phyloP scores from a whole-genome alignment of 768 basidiomycete species.

The Tricholoma bakamatsutake region DNA sequence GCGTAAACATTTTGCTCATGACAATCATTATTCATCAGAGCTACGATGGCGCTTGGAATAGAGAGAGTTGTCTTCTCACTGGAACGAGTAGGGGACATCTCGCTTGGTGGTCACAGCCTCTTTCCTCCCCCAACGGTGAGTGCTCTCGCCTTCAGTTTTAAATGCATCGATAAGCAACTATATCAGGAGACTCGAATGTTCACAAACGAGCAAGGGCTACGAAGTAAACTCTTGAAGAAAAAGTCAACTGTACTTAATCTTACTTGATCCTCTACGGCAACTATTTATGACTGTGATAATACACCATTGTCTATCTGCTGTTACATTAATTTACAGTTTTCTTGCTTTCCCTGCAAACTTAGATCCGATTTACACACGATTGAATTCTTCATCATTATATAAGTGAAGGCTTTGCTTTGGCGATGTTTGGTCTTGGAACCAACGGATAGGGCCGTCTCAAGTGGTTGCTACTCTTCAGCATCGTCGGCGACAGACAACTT shows the following conservation, averaged over 20 bases:
- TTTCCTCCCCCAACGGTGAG: conserved; percentile 21
- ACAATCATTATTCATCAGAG: conserved; percentile 27
- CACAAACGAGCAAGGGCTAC: conserved; percentile 4
- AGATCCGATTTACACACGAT: neutral
- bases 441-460: conserved; percentile 31
- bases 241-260: neutral
- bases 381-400: neutral
- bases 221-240: neutral
- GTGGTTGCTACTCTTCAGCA: conserved; percentile 38
- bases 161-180: neutral
- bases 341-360: neutral
- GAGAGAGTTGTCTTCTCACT: conserved; percentile 44
- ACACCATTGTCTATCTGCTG: neutral
- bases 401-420: conserved; percentile 20
- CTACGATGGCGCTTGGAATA: conserved; percentile 37
- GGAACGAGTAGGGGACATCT: conserved; percentile 51
- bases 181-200: neutral
- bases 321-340: neutral
- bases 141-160: neutral
- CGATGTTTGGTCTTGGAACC: conserved; percentile 26
- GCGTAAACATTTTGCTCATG: conserved; percentile 1
- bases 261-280: neutral
- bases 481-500: conserved; percentile 36
- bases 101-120: conserved; percentile 53
- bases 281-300: neutral